Percentiles rank a stretch among this genome's conserved stretches.
Evolutionary conservation across 176 grass and related monocot species (phyloP).

Genomic region (Avena eriantha): DNA sequence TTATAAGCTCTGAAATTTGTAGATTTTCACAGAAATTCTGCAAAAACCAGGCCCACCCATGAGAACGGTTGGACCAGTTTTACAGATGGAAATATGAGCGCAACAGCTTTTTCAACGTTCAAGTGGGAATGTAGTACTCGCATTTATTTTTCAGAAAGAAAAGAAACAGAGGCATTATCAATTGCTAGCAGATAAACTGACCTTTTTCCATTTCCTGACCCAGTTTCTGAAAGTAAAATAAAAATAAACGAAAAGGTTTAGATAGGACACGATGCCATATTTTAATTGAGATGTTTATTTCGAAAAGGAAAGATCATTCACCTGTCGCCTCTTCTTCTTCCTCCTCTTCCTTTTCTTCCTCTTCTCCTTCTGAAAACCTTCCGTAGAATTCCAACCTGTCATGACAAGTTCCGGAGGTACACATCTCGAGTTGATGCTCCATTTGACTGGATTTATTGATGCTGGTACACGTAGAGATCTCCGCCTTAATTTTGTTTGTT

Average conservation of each 20-base stretch:
- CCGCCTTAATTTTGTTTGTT: constrained; percentile 8
- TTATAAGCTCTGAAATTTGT: background rate
- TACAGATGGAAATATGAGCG: background rate
- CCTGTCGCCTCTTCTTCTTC: constrained; percentile 10
- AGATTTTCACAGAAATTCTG: background rate
- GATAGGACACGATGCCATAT: background rate
- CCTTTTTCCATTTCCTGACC: background rate
- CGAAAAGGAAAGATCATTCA: constrained; percentile 15
- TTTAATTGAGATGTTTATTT: constrained; percentile 10
- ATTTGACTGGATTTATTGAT: constrained; percentile 42
- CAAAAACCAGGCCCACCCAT: background rate
- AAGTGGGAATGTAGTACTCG: background rate
- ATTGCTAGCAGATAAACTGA: background rate
- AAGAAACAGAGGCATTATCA: no score
- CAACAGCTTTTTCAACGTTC: background rate
- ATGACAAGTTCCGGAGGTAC: constrained; percentile 25
- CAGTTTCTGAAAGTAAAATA: background rate
- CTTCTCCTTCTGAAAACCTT: background rate
- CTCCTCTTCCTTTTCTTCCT: background rate
- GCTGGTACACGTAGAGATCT: constrained; percentile 21
- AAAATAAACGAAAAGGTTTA: background rate
- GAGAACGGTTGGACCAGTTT: background rate
- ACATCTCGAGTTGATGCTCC: constrained; percentile 32
- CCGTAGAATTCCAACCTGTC: constrained; percentile 30
- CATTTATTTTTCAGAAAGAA: background rate